Percentiles rank a stretch among this genome's conserved stretches.
Conservation (phyloP, 2,329 filamentous ascomycete genomes). For the Ophiosphaerella herpotricha region DNA sequence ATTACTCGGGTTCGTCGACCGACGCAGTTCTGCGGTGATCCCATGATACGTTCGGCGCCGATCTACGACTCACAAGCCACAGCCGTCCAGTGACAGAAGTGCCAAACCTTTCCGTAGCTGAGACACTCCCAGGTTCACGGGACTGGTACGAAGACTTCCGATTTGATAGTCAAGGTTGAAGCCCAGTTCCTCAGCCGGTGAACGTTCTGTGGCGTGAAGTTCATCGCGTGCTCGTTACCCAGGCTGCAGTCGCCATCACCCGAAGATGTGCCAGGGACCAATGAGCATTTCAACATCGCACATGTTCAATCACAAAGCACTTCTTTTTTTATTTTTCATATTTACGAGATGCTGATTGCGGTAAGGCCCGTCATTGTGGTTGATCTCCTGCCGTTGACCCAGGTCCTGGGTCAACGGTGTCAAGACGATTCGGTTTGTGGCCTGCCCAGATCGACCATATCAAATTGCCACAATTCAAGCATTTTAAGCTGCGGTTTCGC, state of each 20-base stretch:
- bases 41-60: constrained; percentile 1
- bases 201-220: constrained; percentile 9
- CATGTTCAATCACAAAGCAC: neutral
- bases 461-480: neutral
- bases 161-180: constrained; percentile 11
- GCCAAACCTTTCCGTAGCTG: constrained; percentile 8
- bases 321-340: neutral
- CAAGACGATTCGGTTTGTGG: neutral
- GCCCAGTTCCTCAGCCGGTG: neutral
- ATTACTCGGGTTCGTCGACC: too few species aligned
- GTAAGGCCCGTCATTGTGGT: constrained; percentile 2
- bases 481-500: neutral
- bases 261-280: constrained; percentile 5
- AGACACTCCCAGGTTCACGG: constrained; percentile 13
- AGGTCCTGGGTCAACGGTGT: neutral
- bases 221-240: constrained; percentile 1
- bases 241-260: constrained; percentile 6
- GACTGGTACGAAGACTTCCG: neutral
- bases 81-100: constrained; percentile 3
- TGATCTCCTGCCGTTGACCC: constrained; percentile 1
- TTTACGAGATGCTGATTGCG: neutral
- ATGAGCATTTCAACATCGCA: neutral
- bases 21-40: constrained; percentile 2
- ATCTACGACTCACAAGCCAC: constrained; percentile 15
- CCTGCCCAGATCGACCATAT: neutral